phyloP scores from a whole-genome alignment of 495 filamentous ascomycete species.

The Neurospora tetraspora region DNA sequence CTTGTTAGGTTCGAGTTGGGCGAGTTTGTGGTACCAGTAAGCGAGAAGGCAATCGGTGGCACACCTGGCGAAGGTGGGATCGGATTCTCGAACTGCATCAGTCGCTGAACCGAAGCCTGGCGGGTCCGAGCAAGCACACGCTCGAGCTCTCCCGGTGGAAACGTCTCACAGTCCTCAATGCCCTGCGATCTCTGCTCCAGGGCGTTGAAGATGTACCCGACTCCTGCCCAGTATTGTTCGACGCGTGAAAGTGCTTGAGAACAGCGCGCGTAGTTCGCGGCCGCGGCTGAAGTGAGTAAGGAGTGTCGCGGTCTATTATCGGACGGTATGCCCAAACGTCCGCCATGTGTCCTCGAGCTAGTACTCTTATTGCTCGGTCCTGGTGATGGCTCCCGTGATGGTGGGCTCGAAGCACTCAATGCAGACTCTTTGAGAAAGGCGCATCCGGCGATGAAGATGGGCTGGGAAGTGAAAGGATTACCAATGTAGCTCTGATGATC shows the following conservation, averaged over 20 bases:
- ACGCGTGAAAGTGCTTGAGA: conserved; percentile 70
- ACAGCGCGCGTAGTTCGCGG: conserved; percentile 70
- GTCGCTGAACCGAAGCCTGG: conserved; percentile 26
- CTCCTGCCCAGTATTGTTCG: conserved; percentile 72
- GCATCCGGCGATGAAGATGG: conserved; percentile 82
- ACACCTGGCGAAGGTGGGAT: conserved; percentile 23
- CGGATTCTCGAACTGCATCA: conserved; percentile 23
- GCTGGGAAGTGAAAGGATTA: conserved; percentile 81
- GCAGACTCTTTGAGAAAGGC: conserved; percentile 75
- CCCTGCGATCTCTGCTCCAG: conserved; percentile 82
- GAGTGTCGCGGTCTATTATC: conserved; percentile 55
- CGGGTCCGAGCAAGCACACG: conserved; percentile 62
- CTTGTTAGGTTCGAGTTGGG: conserved; percentile 69
- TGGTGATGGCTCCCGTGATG: conserved; percentile 43
- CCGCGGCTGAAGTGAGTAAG: conserved; percentile 62
- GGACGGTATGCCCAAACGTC: conserved; percentile 12
- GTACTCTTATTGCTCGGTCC: conserved; percentile 17
- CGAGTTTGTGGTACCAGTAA: conserved; percentile 74
- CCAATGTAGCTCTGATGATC: conserved; percentile 73
- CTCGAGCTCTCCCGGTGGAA: conserved; percentile 68
- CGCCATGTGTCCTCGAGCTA: not conserved
- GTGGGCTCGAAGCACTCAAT: conserved; percentile 45
- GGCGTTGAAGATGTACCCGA: conserved; percentile 75
- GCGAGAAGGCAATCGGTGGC: conserved; percentile 61
- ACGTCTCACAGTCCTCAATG: conserved; percentile 70